Evolutionary conservation across 2,329 filamentous ascomycete genomes (phyloP), one percentile per base, ranked within the genome.

Genomic region (Sclerotinia subarctica): DNA sequence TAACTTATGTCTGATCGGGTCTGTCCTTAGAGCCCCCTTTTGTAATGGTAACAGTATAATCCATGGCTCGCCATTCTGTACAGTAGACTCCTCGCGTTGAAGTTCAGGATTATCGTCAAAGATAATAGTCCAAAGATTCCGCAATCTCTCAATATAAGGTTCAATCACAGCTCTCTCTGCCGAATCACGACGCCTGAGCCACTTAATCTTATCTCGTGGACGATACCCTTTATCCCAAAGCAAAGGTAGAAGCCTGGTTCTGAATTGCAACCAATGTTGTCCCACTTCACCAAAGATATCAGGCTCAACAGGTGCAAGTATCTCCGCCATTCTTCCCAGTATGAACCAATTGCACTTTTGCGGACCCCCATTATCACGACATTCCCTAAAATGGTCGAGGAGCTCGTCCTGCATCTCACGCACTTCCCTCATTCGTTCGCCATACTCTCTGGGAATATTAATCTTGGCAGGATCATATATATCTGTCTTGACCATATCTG

Each of bases 401-500:
- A 63, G n/a, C 21, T 63, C 59, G 3, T 8, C 10, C 2, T 63
- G 59, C 59, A 63, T 63, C 3, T 2, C 15, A 21, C 24, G 15
- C 21, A 63, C 59, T 5, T 63, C 59, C n/a, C 59, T n/a, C 5
- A 52, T 24, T 51, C 59, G 15, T 6, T 63, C 59, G 1, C 59
- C 59, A 51, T 63, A 63, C 38, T 51, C 46, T 10, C 59, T 49
- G 3, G 59, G 47, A 24, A 63, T 63, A n/a, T 63, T 63, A 1
- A 63, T 63, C 29, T 63, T 63, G n/a, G 21, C 21, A 51, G 59
- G 59, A 15, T 63, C 59, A 32, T 63, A 64, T n/a, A 42, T 29
- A 8, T 53, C 62, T 56, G 26, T 64, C 11, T 64, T 64, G 62
- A 64, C 47, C 62, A 56, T 64, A 21, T 64, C 62, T 24, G 51